Evolutionary conservation across 257 asterid species (phyloP), one percentile per base, ranked within the genome.

Genomic region (Buddleja alternifolia): DNA sequence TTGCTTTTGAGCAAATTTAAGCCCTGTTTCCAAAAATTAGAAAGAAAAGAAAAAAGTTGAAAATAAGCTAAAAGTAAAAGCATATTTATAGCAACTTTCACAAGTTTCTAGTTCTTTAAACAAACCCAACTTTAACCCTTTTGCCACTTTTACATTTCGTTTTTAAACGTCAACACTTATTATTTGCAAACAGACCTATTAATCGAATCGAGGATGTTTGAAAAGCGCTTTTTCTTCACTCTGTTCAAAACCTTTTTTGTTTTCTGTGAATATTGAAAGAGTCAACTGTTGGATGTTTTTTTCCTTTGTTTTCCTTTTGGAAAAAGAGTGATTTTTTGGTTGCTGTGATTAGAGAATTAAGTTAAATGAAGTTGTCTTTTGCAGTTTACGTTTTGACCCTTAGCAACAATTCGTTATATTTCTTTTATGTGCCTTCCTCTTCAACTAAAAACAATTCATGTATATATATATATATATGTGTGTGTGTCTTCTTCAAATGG

Each of bases 261-360:
- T 71, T 79, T 55, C 32, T 67, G 55, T 60, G 16, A 59, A 69
- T 51, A 66, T 1, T 56, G 58, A 16, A 46, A 61, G 74, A 37
- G 64, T 79, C 75, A 67, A 59, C 62, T 63, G 64, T 57, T 60
- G 21, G 41, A 54, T 0, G 20, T 52, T 77, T 77, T 71, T n/a
- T n/a, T n/a, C n/a, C n/a, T n/a, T n/a, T n/a, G n/a, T n/a, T n/a
- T n/a, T n/a, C n/a, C n/a, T n/a, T n/a, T n/a, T n/a, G n/a, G 66
- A 75, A 77, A 66, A 48, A 60, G 34, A 29, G 61, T 37, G 60
- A 52, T 60, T 73, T 37, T 56, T 36, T 51, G 63, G 48, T 64
- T 62, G 57, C 37, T 63, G 57, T 71, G 68, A 54, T n/a, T n/a
- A n/a, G n/a, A n/a, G n/a, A n/a, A n/a, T n/a, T n/a, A n/a, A n/a